These are phyloP conservation scores for Hebeloma cylindrosporum DNA, from an alignment of 768 basidiomycete species.

Conservation along the genomic window DNA sequence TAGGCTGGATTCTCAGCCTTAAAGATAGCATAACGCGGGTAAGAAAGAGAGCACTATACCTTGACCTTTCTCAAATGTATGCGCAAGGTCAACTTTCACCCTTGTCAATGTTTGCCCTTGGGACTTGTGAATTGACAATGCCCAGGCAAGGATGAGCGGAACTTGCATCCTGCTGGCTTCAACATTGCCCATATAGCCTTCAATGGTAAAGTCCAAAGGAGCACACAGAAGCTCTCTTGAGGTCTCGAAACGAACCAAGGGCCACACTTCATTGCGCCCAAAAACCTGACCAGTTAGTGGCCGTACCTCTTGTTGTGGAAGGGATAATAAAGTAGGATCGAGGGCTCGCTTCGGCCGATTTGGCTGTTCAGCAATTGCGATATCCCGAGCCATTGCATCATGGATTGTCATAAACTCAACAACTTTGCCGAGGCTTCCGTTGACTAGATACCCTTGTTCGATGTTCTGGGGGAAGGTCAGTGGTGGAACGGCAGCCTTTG, in stretches of 20 bases:
- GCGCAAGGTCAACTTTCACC: constrained; percentile 74
- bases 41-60: constrained; percentile 35
- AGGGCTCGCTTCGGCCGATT: background rate
- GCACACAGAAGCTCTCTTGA: constrained; percentile 48
- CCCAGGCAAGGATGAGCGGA: constrained; percentile 67
- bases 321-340: background rate
- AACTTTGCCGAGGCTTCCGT: constrained; percentile 63
- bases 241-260: constrained; percentile 57
- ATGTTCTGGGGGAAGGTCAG: constrained; percentile 46
- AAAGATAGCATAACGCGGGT: background rate
- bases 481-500: background rate
- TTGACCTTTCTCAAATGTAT: constrained; percentile 78
- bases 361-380: constrained; percentile 33
- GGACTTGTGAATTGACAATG: constrained; percentile 82
- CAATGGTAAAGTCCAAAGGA: constrained; percentile 55
- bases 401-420: constrained; percentile 45
- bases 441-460: constrained; percentile 60
- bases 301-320: constrained; percentile 4
- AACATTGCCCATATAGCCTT: constrained; percentile 51
- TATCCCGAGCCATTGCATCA: constrained; percentile 43
- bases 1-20: constrained; percentile 42
- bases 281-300: constrained; percentile 28
- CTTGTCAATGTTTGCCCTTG: constrained; percentile 85
- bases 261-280: constrained; percentile 43
- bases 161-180: constrained; percentile 66